Base-by-base conservation (phyloP, 495 filamentous ascomycete species). In the Letharia columbiana region DNA sequence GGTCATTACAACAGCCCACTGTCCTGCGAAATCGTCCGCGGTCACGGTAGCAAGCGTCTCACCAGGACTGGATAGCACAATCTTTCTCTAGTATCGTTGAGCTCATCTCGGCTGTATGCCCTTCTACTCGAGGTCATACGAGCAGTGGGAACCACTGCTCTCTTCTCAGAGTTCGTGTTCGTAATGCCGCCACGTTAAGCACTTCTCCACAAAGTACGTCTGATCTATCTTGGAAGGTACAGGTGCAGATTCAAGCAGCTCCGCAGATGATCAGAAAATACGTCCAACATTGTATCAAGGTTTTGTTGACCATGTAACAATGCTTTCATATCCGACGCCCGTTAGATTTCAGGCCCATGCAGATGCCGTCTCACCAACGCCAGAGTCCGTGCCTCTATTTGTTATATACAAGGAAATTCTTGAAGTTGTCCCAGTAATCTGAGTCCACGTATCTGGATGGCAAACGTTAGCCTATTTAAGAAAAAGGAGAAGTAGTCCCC, bases 361-460 rank as follows among this genome's bases (percentile, higher is more conserved):
- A 18, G 13, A 45, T 45, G 28, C 40, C 39, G 35, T 35, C 33
- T n/a, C 60, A 0, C 42, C 37, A 57, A 44, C 47, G 40, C 52
- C 40, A 44, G 23, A n/a, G 17, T 31, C 8, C 28, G 42, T 39
- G 35, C 28, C 41, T 64, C 67, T 80, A 96, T 83, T 91, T 92
- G 74, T 96, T 96, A 76, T 93, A 87, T 76, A 89, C 83, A 28
- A 94, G 69, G 67, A 96, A 87, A 65, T 83, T 96, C 71, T 87
- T 79, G 73, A 94, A 78, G 49, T 84, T 86, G 69, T 92, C 88
- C 92, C 92, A 96, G 64, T 88, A 81, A 67, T 96, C 90, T 33
- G 88, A 86, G 69, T 95, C 82, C 45, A 80, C 75, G 65, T 89
- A 89, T 69, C 86, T 89, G 64, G 52, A 52, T 33, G 18, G 13